These are phyloP conservation scores for Auricularia cornea DNA, from an alignment of 768 basidiomycete species.

Conservation along the genomic window DNA sequence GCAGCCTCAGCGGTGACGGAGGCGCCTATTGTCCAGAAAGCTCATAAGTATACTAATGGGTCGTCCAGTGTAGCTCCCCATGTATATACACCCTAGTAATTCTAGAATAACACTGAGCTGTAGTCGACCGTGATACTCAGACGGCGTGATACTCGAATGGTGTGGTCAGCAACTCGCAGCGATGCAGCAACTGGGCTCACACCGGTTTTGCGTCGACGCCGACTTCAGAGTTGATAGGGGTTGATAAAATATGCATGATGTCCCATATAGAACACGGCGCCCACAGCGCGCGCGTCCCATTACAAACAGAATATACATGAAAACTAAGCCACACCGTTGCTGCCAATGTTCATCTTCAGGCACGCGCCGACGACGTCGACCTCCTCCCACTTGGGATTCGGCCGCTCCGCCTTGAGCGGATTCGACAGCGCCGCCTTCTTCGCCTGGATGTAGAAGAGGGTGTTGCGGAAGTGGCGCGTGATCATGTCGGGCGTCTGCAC, in stretches of 20 bases:
- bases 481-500: conserved; percentile 94
- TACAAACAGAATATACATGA: neutral
- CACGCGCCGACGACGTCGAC: conserved; percentile 84
- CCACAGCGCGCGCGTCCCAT: neutral
- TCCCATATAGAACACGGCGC: neutral
- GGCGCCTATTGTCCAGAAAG: too few species aligned
- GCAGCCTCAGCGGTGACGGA: too few species aligned
- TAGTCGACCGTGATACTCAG: too few species aligned
- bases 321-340: neutral
- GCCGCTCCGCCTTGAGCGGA: conserved; percentile 28
- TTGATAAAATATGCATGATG: neutral
- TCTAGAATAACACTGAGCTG: too few species aligned
- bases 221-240: neutral
- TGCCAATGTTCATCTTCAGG: conserved; percentile 73
- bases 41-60: too few species aligned
- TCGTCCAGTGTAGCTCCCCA: too few species aligned
- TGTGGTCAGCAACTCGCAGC: too few species aligned
- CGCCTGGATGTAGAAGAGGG: conserved; percentile 69
- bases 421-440: conserved; percentile 43
- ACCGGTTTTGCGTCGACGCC: too few species aligned
- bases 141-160: too few species aligned
- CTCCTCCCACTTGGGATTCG: conserved; percentile 63
- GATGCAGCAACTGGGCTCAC: too few species aligned
- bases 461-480: conserved; percentile 86
- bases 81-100: too few species aligned